Evolutionary conservation across 306 rosid species (phyloP).

Genomic region (Quercus variabilis): DNA sequence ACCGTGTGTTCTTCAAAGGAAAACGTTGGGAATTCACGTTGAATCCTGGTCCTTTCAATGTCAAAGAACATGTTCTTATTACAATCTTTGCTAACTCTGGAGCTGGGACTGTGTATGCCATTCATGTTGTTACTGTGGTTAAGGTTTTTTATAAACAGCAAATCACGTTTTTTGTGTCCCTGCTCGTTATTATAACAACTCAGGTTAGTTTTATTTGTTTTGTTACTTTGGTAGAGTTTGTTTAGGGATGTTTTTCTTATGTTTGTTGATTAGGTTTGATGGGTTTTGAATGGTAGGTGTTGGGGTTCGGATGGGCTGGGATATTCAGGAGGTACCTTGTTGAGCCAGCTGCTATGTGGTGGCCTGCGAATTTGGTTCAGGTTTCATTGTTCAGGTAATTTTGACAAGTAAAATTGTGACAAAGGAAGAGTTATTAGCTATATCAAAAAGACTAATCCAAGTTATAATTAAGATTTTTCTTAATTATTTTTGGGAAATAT

Average conservation of each 20-base stretch:
- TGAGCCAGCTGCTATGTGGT: conserved; percentile 97
- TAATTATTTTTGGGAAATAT: too few relatives aligned
- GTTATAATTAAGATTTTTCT: too few relatives aligned
- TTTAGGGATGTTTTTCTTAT: background rate
- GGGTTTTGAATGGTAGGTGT: conserved; percentile 55
- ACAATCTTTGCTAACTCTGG: conserved; percentile 96
- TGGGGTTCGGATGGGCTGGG: conserved; percentile 99
- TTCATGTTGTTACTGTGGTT: conserved; percentile 77
- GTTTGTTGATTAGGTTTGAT: background rate
- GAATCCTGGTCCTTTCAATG: conserved; percentile 89
- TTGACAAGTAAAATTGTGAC: too few relatives aligned
- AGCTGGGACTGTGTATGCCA: conserved; percentile 89
- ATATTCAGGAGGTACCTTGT: conserved; percentile 78
- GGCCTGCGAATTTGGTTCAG: conserved; percentile 96
- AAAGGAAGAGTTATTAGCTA: too few relatives aligned
- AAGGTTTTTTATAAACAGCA: conserved; percentile 54
- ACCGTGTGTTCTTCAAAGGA: conserved; percentile 57
- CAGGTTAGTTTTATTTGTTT: conserved; percentile 43
- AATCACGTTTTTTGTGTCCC: conserved; percentile 64
- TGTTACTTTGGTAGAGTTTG: background rate
- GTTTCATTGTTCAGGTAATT: conserved; percentile 90
- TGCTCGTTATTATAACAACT: conserved; percentile 72
- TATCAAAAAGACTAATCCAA: too few relatives aligned
- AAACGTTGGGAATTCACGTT: conserved; percentile 58
- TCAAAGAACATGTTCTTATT: conserved; percentile 87